Evolutionary conservation across 495 filamentous ascomycete species (phyloP), one percentile per base, ranked within the genome.

Genomic region (Aspergillus indologenus): DNA sequence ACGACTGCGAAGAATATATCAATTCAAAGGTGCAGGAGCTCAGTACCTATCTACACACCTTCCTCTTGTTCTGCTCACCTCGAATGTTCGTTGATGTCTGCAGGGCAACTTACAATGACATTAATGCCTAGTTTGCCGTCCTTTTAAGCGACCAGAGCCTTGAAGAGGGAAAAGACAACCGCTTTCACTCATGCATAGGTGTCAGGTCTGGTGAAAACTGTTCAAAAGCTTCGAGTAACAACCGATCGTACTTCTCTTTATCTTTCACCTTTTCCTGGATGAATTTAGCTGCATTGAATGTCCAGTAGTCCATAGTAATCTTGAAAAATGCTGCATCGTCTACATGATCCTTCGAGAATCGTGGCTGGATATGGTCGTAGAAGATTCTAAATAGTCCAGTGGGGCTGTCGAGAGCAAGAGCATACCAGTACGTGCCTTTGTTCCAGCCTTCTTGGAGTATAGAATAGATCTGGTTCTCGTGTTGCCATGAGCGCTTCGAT

Each of bases 311-410:
- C 65, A 67, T 71, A 6, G 55, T 68, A 44, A 61, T 64, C 0
- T 0, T 8, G 42, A 54, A 62, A 48, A 67, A 64, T 0, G 57
- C 54, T 15, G 57, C 14, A 23, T 60, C 51, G 21, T 60, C 52
- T 0, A 42, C 19, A 19, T 66, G 61, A 29, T 46, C 12, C 26
- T 61, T 64, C 1, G 58, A 54, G 26, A 71, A 71, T 14, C 54
- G 17, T 1, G 66, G 64, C 45, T 67, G 64, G n/a, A 71, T 69
- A 23, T 64, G 45, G 11, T 69, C 56, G 24, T 71, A 69, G 55
- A 71, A 71, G 2, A 65, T 54, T 17, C 24, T 54, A 19, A 62
- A 65, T 12, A 71, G 24, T 0, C 48, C 64, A 3, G 57, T 64
- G 0, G 64, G 66, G 31, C 54, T 69, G 6, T 46, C 23, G 19